A percentile compares a stretch with the other conserved stretches of the same genome.
Conservation (phyloP, 352 stramenopile genomes). For the Pythium vanterpoolii region DNA sequence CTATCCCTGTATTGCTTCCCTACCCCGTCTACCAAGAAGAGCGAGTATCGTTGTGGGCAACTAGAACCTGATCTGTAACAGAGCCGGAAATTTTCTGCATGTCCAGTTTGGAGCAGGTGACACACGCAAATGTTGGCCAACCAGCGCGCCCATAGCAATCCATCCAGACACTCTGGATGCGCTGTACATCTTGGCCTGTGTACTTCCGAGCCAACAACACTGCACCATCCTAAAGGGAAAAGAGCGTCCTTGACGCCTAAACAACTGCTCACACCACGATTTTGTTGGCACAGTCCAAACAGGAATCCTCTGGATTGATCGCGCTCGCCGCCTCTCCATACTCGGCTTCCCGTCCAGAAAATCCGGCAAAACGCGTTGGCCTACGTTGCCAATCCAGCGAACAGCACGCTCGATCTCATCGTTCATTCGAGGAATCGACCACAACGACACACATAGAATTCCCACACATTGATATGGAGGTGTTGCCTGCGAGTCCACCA, state of each 20-base stretch:
- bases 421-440: constrained; percentile 21
- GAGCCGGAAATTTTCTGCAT: constrained; percentile 10
- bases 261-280: constrained; percentile 11
- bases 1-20: neutral
- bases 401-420: neutral
- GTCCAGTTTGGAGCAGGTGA: constrained; percentile 18
- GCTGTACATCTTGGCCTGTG: constrained; percentile 18
- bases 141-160: constrained; percentile 15
- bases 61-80: constrained; percentile 7
- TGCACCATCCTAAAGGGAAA: neutral
- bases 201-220: neutral
- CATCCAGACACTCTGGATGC: constrained; percentile 19
- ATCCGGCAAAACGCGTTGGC: too few species aligned
- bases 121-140: constrained; percentile 11
- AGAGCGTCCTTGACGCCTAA: neutral
- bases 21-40: constrained; percentile 10
- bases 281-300: constrained; percentile 1
- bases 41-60: constrained; percentile 12
- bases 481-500: constrained; percentile 27
- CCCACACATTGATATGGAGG: constrained; percentile 30
- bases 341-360: too few species aligned
- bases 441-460: constrained; percentile 8
- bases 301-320: neutral
- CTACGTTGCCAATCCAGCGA: too few species aligned
- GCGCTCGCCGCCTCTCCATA: constrained; percentile 1